Percentiles rank a stretch among this genome's conserved stretches.
phyloP scores from a whole-genome alignment of 331 rosid genomes.

The Pyracantha coccinea region DNA sequence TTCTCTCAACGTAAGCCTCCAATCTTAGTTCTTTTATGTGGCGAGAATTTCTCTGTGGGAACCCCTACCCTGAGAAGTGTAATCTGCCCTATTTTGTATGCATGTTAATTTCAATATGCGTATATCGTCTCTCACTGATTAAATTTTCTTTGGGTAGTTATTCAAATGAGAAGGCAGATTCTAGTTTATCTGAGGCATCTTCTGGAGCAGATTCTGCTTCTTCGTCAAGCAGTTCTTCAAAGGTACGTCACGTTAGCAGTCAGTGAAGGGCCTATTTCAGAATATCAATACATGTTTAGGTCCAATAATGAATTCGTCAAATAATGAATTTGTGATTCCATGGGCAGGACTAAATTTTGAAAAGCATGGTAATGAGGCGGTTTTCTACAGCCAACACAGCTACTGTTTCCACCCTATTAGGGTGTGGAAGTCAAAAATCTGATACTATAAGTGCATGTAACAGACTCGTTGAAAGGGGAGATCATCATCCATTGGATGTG shows the following conservation, averaged over 20 bases:
- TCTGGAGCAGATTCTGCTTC: constrained; percentile 32
- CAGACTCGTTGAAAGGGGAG: background rate
- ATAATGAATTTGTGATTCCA: background rate
- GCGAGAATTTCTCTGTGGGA: background rate
- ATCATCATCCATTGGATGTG: background rate
- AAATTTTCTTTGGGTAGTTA: constrained; percentile 31
- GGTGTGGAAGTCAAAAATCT: background rate
- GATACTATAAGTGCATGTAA: background rate
- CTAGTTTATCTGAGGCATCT: constrained; percentile 34
- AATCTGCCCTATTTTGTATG: no score
- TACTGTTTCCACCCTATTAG: background rate
- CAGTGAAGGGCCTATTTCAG: background rate
- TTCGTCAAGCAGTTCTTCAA: constrained; percentile 30
- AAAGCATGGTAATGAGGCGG: background rate
- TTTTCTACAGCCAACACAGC: background rate
- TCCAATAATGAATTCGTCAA: background rate
- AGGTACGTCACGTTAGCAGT: constrained; percentile 24
- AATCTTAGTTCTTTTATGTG: background rate
- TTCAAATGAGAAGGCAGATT: constrained; percentile 78
- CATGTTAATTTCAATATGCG: background rate
- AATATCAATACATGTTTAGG: background rate
- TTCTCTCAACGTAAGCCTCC: constrained; percentile 83
- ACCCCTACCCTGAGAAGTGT: no score
- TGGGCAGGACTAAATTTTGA: constrained; percentile 17
- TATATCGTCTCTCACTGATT: constrained; percentile 3